phyloP scores from a whole-genome alignment of 1,139 yeast genomes.

The Pneumocystis murina region DNA sequence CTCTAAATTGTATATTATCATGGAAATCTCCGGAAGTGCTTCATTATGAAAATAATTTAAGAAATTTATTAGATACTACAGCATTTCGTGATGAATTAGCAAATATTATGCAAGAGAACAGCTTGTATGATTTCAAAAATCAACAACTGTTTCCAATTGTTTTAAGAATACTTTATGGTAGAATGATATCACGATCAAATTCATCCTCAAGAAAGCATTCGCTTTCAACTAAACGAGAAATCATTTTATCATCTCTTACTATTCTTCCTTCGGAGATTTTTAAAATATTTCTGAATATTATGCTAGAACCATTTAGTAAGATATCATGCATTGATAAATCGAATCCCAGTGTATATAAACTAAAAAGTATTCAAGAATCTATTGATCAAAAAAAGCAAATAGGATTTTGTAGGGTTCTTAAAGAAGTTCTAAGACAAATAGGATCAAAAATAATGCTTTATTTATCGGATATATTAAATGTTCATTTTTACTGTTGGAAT shows the following conservation, averaged over 20 bases:
- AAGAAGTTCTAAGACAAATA: slow-evolving; percentile 46
- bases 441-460: slow-evolving; percentile 44
- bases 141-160: slow-evolving; percentile 52
- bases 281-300: slow-evolving; percentile 44
- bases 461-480: slow-evolving; percentile 39
- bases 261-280: slow-evolving; percentile 43
- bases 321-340: slow-evolving; percentile 26
- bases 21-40: slow-evolving; percentile 44
- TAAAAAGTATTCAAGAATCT: background rate
- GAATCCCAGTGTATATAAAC: background rate
- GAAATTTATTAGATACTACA: slow-evolving; percentile 65
- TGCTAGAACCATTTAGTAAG: slow-evolving; percentile 38
- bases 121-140: slow-evolving; percentile 48
- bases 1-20: slow-evolving; percentile 56
- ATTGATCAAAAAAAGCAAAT: slow-evolving; percentile 37
- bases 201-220: slow-evolving; percentile 36
- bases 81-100: slow-evolving; percentile 74
- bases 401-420: slow-evolving; percentile 59
- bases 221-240: slow-evolving; percentile 57
- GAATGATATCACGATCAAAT: slow-evolving; percentile 30
- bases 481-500: slow-evolving; percentile 44
- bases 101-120: slow-evolving; percentile 40
- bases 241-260: slow-evolving; percentile 59
- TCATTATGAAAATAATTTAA: slow-evolving; percentile 60
- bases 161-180: slow-evolving; percentile 68